Evolutionary conservation across 1,139 yeast genomes (phyloP).

Genomic region (Fermentozyma sake): DNA sequence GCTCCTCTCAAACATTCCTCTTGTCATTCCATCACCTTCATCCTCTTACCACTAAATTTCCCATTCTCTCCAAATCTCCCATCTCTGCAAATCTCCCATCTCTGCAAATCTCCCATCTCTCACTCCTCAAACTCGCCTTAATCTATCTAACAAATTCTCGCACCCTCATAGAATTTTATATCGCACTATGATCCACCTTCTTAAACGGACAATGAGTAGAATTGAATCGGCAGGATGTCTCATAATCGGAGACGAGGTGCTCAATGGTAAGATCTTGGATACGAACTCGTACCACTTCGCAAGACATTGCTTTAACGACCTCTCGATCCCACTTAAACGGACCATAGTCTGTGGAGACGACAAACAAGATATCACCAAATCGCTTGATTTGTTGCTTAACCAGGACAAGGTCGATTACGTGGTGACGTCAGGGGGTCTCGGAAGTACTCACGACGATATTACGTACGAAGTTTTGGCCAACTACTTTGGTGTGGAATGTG

Average conservation of each 20-base stretch:
- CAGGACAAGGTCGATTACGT: constrained; percentile 58
- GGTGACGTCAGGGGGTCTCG: constrained; percentile 81
- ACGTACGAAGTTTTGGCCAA: constrained; percentile 70
- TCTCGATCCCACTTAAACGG: constrained; percentile 61
- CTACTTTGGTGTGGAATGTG: constrained; percentile 51
- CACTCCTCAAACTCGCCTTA: too few species aligned
- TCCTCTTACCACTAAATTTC: too few species aligned
- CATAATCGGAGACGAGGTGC: constrained; percentile 83
- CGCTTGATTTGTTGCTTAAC: constrained; percentile 40
- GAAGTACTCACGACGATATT: constrained; percentile 88
- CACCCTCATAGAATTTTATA: too few species aligned
- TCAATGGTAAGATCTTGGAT: constrained; percentile 82
- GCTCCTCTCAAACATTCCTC: too few species aligned
- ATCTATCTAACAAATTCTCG: too few species aligned
- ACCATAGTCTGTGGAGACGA: constrained; percentile 79
- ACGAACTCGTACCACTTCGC: constrained; percentile 74
- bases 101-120: too few species aligned
- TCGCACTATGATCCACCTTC: constrained; percentile 1
- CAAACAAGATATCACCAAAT: constrained; percentile 54
- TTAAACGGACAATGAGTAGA: too few species aligned
- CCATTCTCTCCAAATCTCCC: too few species aligned
- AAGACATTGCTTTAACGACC: constrained; percentile 54
- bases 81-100: too few species aligned
- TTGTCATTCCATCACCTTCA: too few species aligned
- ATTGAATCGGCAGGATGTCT: constrained; percentile 37